Percentiles rank a stretch among this genome's conserved stretches.
Conservation (phyloP, 208 protist species). For the Trypanosoma caninum region DNA sequence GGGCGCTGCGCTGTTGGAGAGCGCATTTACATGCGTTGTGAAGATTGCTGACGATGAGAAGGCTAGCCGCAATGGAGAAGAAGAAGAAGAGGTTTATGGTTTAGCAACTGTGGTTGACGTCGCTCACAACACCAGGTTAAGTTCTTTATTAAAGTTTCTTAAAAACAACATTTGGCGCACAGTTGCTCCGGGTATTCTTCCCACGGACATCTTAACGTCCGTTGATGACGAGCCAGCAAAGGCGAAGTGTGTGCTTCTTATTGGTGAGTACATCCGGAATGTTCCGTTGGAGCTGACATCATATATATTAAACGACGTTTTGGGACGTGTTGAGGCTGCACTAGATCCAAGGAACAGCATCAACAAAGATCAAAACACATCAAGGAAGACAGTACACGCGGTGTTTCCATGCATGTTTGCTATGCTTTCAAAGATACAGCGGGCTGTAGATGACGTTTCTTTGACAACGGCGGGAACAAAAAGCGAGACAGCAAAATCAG, state of each 20-base stretch:
- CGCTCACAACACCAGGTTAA: slow-evolving; percentile 38
- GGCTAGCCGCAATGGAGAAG: slow-evolving; percentile 42
- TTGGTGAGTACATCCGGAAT: slow-evolving; percentile 85
- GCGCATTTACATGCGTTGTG: slow-evolving; percentile 74
- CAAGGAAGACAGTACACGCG: slow-evolving; percentile 24
- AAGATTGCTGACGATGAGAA: slow-evolving; percentile 53
- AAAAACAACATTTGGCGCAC: slow-evolving; percentile 61
- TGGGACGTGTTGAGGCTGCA: slow-evolving; percentile 45
- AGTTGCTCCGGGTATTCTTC: slow-evolving; percentile 53
- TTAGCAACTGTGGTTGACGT: slow-evolving; percentile 68
- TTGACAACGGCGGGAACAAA: slow-evolving; percentile 14
- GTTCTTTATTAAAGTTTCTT: slow-evolving; percentile 46
- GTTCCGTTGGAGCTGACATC: slow-evolving; percentile 79
- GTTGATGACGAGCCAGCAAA: slow-evolving; percentile 18
- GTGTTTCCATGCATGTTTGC: slow-evolving; percentile 68
- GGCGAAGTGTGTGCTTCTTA: slow-evolving; percentile 64
- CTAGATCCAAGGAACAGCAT: neutral
- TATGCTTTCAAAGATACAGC: slow-evolving; percentile 86
- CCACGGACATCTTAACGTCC: slow-evolving; percentile 57
- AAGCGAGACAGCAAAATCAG: too few relatives aligned
- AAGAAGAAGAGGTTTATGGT: slow-evolving; percentile 80
- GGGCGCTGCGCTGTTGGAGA: slow-evolving; percentile 50
- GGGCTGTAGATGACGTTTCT: slow-evolving; percentile 59
- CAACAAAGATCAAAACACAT: neutral
- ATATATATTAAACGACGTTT: slow-evolving; percentile 61